Evolutionary conservation across 148 eudicot genomes (phyloP), one percentile per base, ranked within the genome.

Genomic region (Cornus suecica): DNA sequence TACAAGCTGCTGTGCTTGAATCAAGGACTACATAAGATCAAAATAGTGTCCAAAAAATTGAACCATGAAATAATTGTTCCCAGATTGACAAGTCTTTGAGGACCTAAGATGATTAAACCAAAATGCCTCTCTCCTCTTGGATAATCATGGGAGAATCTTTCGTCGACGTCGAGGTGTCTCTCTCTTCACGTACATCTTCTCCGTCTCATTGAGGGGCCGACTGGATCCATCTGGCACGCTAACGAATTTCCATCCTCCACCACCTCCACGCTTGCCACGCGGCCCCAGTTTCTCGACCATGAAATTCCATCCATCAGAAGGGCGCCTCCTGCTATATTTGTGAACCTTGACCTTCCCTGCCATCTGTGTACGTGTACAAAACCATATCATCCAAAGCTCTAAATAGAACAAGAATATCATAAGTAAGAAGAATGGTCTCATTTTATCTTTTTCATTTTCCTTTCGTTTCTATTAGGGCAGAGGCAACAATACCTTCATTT

Each of bases 231-330:
- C 92, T 1, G 96, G 85, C n/a, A 73, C 25, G 30, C 94, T 89
- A 31, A 90, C 81, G 31, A 94, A 89, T 72, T 89, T 94, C 94
- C 94, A 90, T 42, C 99, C 99, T 64, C 97, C 97, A 45, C 90
- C 84, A 31, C 75, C 77, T 51, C 99, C 99, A 74, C 97, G 91
- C 82, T 92, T 95, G 29, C 91, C 96, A 16, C 80, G 76, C 0
- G 89, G 54, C 52, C 94, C 97, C 79, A 90, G 65, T 52, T 85
- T 90, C 82, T 92, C 97, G 16, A 92, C 92, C 42, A 74, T 87
- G 77, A 92, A 77, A 60, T 78, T 77, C 98, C 98, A 93, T 15
- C 98, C 98, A 45, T 88, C 77, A 6, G 87, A 75, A 11, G 98
- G 97, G 13, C 98, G 95, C 76, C 88, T 86, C 82, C 98, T 52